Percentiles rank a stretch among this genome's conserved stretches.
These are phyloP conservation scores for Microdochium nivale DNA, from an alignment of 2,329 filamentous ascomycete species.

Conservation along the genomic window DNA sequence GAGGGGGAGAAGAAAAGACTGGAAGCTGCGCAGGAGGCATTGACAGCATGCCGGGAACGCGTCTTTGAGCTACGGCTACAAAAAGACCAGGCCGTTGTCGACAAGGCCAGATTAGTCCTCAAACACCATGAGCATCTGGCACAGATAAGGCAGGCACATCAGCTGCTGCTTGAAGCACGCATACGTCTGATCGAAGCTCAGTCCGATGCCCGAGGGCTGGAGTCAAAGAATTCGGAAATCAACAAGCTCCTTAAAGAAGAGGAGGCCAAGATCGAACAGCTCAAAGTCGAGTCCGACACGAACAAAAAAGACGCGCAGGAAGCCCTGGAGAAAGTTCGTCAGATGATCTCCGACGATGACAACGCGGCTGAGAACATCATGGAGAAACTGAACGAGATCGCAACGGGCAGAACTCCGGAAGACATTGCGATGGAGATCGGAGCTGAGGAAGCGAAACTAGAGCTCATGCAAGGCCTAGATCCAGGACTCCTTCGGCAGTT, in stretches of 20 bases:
- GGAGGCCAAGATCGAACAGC: slow-evolving; percentile 26
- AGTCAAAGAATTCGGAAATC: slow-evolving; percentile 54
- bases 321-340: slow-evolving; percentile 27
- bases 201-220: slow-evolving; percentile 70
- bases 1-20: slow-evolving; percentile 25
- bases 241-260: slow-evolving; percentile 39
- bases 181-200: slow-evolving; percentile 68
- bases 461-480: slow-evolving; percentile 72
- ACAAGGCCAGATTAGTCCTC: slow-evolving; percentile 46
- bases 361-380: slow-evolving; percentile 19
- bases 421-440: slow-evolving; percentile 66
- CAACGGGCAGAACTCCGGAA: slow-evolving; percentile 44
- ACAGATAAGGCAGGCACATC: slow-evolving; percentile 51
- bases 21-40: slow-evolving; percentile 19
- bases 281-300: slow-evolving; percentile 29
- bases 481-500: slow-evolving; percentile 69
- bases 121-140: slow-evolving; percentile 50
- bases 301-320: slow-evolving; percentile 26
- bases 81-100: slow-evolving; percentile 44
- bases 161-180: slow-evolving; percentile 59
- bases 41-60: slow-evolving; percentile 26
- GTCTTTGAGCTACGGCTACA: slow-evolving; percentile 43
- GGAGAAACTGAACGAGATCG: slow-evolving; percentile 32
- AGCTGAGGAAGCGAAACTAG: slow-evolving; percentile 65
- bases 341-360: slow-evolving; percentile 28